phyloP scores from a whole-genome alignment of 1,284 basidiomycete genomes.

The Baeospora myosura region DNA sequence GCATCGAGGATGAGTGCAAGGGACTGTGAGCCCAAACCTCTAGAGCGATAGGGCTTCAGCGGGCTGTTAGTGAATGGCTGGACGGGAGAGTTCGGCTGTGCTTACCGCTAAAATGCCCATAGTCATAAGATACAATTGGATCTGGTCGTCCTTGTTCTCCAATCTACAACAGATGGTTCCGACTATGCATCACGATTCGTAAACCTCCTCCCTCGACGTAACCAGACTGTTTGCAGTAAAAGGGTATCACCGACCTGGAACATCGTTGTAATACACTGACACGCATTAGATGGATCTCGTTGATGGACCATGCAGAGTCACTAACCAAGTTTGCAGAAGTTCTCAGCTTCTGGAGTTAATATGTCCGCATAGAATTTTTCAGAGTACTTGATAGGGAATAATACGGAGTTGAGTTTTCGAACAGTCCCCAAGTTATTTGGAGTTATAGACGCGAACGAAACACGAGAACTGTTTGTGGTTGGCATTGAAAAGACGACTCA shows the following conservation, averaged over 20 bases:
- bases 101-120: slow-evolving; percentile 77
- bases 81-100: slow-evolving; percentile 15
- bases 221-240: neutral
- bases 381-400: slow-evolving; percentile 66
- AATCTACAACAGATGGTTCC: slow-evolving; percentile 76
- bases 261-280: slow-evolving; percentile 78
- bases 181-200: slow-evolving; percentile 32
- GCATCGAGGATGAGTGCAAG: slow-evolving; percentile 58
- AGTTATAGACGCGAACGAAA: slow-evolving; percentile 67
- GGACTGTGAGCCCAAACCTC: slow-evolving; percentile 61
- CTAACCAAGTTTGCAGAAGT: slow-evolving; percentile 73
- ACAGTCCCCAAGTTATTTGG: slow-evolving; percentile 77
- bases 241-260: slow-evolving; percentile 37
- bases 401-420: slow-evolving; percentile 67
- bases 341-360: slow-evolving; percentile 60
- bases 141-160: slow-evolving; percentile 53
- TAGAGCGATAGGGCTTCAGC: slow-evolving; percentile 68
- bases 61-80: slow-evolving; percentile 9
- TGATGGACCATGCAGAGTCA: slow-evolving; percentile 12
- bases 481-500: neutral
- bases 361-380: slow-evolving; percentile 77
- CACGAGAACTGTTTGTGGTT: slow-evolving; percentile 27
- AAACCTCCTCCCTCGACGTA: slow-evolving; percentile 8
- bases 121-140: slow-evolving; percentile 72
- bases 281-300: slow-evolving; percentile 6